Evolutionary conservation across 1,139 yeast species (phyloP).

Genomic region (Yamadazyma mexicana): DNA sequence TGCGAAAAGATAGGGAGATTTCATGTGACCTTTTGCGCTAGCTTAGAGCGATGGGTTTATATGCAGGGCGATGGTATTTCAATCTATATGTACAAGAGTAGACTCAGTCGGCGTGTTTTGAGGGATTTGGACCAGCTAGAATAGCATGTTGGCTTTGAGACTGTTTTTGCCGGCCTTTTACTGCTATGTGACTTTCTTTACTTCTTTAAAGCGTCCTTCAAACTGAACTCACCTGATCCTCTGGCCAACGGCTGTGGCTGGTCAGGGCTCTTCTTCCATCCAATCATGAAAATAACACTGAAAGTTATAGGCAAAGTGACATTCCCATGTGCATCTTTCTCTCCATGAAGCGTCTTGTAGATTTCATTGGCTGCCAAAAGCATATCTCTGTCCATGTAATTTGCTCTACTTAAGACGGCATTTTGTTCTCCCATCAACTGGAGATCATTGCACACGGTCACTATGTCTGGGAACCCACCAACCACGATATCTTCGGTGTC

Average conservation of each 20-base stretch:
- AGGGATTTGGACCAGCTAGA: no score
- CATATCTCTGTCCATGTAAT: conserved; percentile 60
- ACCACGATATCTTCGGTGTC: conserved; percentile 85
- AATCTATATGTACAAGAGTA: not conserved
- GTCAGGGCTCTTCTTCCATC: conserved; percentile 74
- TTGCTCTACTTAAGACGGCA: conserved; percentile 60
- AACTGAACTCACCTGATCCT: conserved; percentile 66
- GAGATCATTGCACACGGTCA: conserved; percentile 66
- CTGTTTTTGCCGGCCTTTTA: no score
- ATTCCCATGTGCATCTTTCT: conserved; percentile 44
- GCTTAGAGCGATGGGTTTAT: not conserved
- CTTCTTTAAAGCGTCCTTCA: conserved; percentile 56
- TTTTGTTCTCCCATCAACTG: conserved; percentile 87
- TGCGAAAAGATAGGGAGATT: not conserved
- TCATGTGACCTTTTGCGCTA: not conserved
- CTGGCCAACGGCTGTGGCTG: conserved; percentile 75
- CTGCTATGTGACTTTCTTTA: no score
- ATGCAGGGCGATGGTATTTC: not conserved
- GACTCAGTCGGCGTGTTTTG: no score
- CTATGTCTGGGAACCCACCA: conserved; percentile 73
- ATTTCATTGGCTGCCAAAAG: conserved; percentile 76
- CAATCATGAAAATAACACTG: conserved; percentile 78
- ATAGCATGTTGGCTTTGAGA: no score
- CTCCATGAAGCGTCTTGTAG: conserved; percentile 72
- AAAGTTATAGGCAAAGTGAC: conserved; percentile 62